These are phyloP conservation scores for Alternaria postmessia DNA, from an alignment of 2,329 filamentous ascomycete genomes.

Conservation along the genomic window DNA sequence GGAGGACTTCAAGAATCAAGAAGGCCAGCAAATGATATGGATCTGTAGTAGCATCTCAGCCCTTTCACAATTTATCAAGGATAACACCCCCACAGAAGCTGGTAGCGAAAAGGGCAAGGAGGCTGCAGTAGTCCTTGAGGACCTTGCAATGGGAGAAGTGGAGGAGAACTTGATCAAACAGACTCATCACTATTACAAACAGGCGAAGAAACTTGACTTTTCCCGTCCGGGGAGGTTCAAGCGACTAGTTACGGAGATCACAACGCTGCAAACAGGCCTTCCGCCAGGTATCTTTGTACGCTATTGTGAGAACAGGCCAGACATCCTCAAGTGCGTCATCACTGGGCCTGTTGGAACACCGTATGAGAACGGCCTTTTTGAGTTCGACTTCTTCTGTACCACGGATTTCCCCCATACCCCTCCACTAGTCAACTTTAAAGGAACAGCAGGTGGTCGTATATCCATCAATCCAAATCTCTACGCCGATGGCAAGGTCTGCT, in stretches of 20 bases:
- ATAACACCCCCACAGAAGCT: neutral
- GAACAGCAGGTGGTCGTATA: constrained; percentile 53
- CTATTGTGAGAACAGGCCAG: constrained; percentile 56
- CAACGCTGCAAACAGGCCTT: constrained; percentile 56
- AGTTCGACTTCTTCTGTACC: constrained; percentile 62
- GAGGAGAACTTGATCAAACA: constrained; percentile 51
- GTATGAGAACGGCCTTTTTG: constrained; percentile 64
- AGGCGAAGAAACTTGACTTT: constrained; percentile 15
- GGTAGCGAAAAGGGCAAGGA: neutral
- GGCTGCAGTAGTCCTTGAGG: neutral
- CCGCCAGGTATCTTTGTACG: constrained; percentile 62
- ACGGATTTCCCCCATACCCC: constrained; percentile 54
- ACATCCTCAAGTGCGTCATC: constrained; percentile 62
- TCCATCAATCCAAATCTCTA: constrained; percentile 64
- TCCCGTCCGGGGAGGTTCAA: constrained; percentile 56
- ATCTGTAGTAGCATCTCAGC: constrained; percentile 46
- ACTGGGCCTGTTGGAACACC: constrained; percentile 60
- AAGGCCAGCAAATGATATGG: constrained; percentile 42
- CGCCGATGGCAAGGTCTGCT: constrained; percentile 52
- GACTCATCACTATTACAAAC: constrained; percentile 27
- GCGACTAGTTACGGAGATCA: constrained; percentile 53
- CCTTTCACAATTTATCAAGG: constrained; percentile 35
- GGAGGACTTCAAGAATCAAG: constrained; percentile 28
- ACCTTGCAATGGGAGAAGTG: constrained; percentile 38
- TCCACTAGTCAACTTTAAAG: constrained; percentile 56